Evolutionary conservation across 129 eudicot genomes (phyloP).

Genomic region (Cynara cardunculus): DNA sequence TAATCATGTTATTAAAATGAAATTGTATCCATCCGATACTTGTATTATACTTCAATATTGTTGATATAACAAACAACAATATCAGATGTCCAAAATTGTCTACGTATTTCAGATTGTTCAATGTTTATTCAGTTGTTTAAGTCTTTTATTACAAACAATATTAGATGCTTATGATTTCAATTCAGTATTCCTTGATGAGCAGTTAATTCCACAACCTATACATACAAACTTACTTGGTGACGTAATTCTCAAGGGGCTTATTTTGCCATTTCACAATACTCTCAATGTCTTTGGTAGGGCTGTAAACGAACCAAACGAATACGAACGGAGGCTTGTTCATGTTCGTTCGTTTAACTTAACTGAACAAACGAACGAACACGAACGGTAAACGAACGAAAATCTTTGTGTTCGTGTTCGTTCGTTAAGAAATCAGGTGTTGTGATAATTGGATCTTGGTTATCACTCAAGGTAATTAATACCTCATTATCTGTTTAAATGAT

Average conservation of each 20-base stretch:
- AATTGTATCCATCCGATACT: not conserved
- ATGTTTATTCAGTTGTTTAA: not conserved
- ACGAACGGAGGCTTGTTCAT: too few relatives aligned
- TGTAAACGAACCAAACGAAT: too few relatives aligned
- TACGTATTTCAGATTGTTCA: not conserved
- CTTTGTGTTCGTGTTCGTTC: too few relatives aligned
- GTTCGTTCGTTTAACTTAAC: too few relatives aligned
- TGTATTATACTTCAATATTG: not conserved
- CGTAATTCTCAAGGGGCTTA: not conserved
- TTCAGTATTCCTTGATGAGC: not conserved
- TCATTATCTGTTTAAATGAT: too few relatives aligned
- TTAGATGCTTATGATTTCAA: not conserved
- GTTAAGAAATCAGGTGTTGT: too few relatives aligned
- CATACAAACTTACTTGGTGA: not conserved
- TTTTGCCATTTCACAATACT: not conserved
- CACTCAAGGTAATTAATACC: too few relatives aligned
- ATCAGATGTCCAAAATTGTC: not conserved
- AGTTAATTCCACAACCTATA: not conserved
- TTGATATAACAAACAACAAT: not conserved
- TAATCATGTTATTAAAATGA: not conserved
- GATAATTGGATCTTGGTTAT: too few relatives aligned
- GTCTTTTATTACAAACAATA: not conserved
- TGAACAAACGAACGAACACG: too few relatives aligned
- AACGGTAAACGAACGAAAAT: too few relatives aligned
- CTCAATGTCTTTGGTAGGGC: too few relatives aligned